Evolutionary conservation across 257 asterid species (phyloP), one percentile per base, ranked within the genome.

Genomic region (Solanum dulcamara): DNA sequence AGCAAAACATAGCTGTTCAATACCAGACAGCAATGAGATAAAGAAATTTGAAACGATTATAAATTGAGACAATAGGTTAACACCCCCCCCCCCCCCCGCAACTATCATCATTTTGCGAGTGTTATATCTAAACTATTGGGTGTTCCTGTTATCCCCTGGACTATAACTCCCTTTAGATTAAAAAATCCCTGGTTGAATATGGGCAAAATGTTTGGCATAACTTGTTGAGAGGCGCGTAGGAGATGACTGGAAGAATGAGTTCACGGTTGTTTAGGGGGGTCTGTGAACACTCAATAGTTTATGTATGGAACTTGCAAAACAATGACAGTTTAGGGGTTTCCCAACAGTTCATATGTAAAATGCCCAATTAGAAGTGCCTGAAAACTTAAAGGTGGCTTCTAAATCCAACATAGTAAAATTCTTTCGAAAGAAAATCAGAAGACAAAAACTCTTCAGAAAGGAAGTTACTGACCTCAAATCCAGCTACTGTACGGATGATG

Each of bases 401-500:
- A 18, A 74, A 64, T 55, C 35, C n/a, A 62, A 48, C n/a, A 68
- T 20, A 59, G 32, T 35, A 51, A 28, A 66, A 30, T 7, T 55
- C 24, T 66, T 2, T n/a, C 50, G 15, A 83, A 70, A 79, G 57
- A 82, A 37, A 85, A 71, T 35, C 32, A 37, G 35, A 50, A 42
- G 68, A 22, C 18, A 11, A 38, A 9, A 74, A 40, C 57, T 28
- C 37, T 68, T 24, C 37, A 5, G 59, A 83, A 53, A 86, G 59
- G 48, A 82, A 17, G 67, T 51, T 57, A 89, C 92, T 37, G 24
- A 95, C 98, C 98, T 93, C 97, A 85, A 95, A 94, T 46, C 98
- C 98, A 50, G 98, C 98, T 89, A 95, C 98, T 4, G 98, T 95
- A 60, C 98, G 96, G 59, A 95, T 92, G 84, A 95, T 88, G 87